Conservation (phyloP, 129 eudicot species). For the Arctium minus region DNA sequence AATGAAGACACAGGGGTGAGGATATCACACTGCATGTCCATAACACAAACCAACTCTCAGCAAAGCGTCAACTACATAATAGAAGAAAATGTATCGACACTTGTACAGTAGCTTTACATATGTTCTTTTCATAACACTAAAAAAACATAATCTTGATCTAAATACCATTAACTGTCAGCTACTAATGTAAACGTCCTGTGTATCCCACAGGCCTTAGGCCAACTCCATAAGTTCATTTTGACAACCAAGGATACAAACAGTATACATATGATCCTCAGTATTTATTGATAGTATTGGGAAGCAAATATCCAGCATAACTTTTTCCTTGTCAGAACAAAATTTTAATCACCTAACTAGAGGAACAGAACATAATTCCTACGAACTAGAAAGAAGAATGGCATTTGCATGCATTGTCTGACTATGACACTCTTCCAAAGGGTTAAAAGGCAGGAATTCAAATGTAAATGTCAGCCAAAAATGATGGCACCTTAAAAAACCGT, state of each 20-base stretch:
- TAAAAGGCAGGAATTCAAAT: neutral
- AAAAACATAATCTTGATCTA: neutral
- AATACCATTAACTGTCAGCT: neutral
- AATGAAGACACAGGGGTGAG: neutral
- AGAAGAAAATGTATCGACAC: neutral
- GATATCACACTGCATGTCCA: neutral
- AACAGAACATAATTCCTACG: neutral
- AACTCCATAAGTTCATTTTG: neutral
- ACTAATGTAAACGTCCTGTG: neutral
- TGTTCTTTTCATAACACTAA: neutral
- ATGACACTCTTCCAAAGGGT: neutral
- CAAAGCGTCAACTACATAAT: neutral
- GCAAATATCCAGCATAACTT: neutral
- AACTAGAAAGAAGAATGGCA: neutral
- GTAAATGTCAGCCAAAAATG: neutral
- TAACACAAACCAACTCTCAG: neutral
- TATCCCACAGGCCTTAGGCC: neutral
- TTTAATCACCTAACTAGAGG: neutral
- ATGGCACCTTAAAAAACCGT: neutral
- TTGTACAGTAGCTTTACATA: neutral
- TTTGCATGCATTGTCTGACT: neutral
- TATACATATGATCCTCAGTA: neutral
- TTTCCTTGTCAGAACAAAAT: neutral
- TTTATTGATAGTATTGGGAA: neutral
- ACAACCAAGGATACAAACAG: neutral